Conservation (phyloP, 2,329 filamentous ascomycete genomes). For the Venturia asperata region DNA sequence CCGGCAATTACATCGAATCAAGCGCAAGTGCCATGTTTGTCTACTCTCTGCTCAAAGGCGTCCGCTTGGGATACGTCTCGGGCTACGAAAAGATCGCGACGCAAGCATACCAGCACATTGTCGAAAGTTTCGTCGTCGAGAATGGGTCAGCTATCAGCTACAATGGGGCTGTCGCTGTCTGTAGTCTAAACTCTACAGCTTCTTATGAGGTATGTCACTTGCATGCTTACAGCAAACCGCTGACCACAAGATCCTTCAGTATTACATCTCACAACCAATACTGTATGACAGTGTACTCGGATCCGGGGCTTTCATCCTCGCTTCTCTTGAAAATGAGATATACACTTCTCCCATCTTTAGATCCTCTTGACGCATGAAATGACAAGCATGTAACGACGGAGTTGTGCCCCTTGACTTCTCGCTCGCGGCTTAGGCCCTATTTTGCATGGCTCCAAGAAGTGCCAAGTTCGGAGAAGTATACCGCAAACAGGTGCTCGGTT, state of each 20-base stretch:
- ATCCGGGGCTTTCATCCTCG: conserved; percentile 26
- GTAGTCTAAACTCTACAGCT: conserved; percentile 21
- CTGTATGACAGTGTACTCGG: conserved; percentile 25
- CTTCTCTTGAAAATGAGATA: conserved; percentile 24
- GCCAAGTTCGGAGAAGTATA: too few relatives aligned
- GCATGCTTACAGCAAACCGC: not conserved
- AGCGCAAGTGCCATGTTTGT: conserved; percentile 53
- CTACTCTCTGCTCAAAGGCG: conserved; percentile 46
- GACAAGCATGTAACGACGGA: not conserved
- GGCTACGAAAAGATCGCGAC: conserved; percentile 29
- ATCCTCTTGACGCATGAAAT: too few relatives aligned
- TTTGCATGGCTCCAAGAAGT: too few relatives aligned
- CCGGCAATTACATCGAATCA: conserved; percentile 55
- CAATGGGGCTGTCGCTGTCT: conserved; percentile 29
- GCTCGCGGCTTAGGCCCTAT: not conserved
- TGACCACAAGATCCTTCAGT: conserved; percentile 27
- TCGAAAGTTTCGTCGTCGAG: conserved; percentile 24
- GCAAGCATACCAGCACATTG: conserved; percentile 33
- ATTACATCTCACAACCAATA: conserved; percentile 38
- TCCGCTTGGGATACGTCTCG: conserved; percentile 31
- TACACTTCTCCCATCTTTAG: not conserved
- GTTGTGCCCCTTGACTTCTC: not conserved
- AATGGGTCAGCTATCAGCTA: conserved; percentile 27
- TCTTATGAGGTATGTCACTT: conserved; percentile 24
- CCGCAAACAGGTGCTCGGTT: too few relatives aligned